Evolutionary conservation across 1,284 basidiomycete species (phyloP).

Genomic region (Chiua sp.): DNA sequence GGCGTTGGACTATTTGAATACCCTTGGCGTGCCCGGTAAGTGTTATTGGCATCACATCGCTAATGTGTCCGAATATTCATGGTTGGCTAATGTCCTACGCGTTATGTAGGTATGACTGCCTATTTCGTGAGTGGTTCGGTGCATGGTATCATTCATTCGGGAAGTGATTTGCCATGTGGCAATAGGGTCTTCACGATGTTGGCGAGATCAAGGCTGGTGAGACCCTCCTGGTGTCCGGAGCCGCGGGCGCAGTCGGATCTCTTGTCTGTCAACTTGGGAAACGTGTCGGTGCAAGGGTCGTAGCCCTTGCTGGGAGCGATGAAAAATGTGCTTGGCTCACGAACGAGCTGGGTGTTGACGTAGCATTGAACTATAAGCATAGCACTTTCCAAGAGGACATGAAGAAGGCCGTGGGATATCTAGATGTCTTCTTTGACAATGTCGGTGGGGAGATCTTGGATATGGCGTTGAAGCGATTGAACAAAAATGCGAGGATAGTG

Average conservation of each 20-base stretch:
- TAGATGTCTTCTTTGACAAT: slow-evolving; percentile 90
- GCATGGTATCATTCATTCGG: slow-evolving; percentile 1
- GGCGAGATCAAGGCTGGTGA: slow-evolving; percentile 83
- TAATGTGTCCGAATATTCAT: not conserved
- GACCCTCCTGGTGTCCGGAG: slow-evolving; percentile 85
- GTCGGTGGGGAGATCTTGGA: slow-evolving; percentile 88
- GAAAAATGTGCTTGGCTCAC: slow-evolving; percentile 89
- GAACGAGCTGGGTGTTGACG: slow-evolving; percentile 82
- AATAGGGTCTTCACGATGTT: slow-evolving; percentile 83
- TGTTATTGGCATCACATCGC: slow-evolving; percentile 1
- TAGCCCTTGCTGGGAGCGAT: slow-evolving; percentile 71
- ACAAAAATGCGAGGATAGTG: slow-evolving; percentile 78
- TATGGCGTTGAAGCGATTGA: slow-evolving; percentile 73
- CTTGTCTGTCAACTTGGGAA: slow-evolving; percentile 82
- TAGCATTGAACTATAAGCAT: slow-evolving; percentile 89
- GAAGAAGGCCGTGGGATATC: slow-evolving; percentile 61
- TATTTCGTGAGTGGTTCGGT: slow-evolving; percentile 67
- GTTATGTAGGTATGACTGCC: slow-evolving; percentile 69
- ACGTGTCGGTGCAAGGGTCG: slow-evolving; percentile 76
- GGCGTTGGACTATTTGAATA: slow-evolving; percentile 78
- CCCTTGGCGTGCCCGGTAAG: slow-evolving; percentile 73
- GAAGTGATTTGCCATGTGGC: slow-evolving; percentile 4
- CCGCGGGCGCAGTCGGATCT: slow-evolving; percentile 87
- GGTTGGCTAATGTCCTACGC: slow-evolving; percentile 1
- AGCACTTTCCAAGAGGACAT: slow-evolving; percentile 71